A percentile compares a stretch with the other conserved stretches of the same genome.
These are phyloP conservation scores for Cyclotella atomus DNA, from an alignment of 108 stramenopile genomes.

Conservation along the genomic window DNA sequence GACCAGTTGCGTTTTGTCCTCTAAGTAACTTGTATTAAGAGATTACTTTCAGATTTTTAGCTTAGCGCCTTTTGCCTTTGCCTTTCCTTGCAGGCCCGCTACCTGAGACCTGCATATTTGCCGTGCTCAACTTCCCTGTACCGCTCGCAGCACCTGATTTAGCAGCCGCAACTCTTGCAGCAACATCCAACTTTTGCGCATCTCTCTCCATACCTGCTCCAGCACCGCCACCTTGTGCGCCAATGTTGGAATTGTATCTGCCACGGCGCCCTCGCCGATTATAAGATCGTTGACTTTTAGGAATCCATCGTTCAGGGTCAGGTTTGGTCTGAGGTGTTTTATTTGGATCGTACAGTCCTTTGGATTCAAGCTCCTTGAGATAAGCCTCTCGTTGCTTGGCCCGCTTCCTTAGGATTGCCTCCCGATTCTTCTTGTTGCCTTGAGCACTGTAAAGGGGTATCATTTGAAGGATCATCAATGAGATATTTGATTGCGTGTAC, in stretches of 20 bases:
- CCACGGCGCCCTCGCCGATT: slow-evolving; percentile 72
- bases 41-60: not conserved
- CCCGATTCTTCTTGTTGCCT: slow-evolving; percentile 54
- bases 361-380: slow-evolving; percentile 59
- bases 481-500: not conserved
- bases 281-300: slow-evolving; percentile 89
- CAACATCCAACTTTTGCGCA: slow-evolving; percentile 90
- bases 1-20: not conserved
- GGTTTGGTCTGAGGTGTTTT: slow-evolving; percentile 73
- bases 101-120: slow-evolving; percentile 57
- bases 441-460: slow-evolving; percentile 20
- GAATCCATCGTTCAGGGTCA: slow-evolving; percentile 97
- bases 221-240: slow-evolving; percentile 78
- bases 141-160: slow-evolving; percentile 18
- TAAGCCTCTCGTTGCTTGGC: slow-evolving; percentile 68
- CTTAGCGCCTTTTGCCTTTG: slow-evolving; percentile 38
- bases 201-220: slow-evolving; percentile 89
- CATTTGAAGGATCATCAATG: not conserved
- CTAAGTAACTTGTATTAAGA: not conserved
- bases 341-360: slow-evolving; percentile 80
- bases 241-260: slow-evolving; percentile 61
- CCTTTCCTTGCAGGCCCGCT: slow-evolving; percentile 36
- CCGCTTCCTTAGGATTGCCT: slow-evolving; percentile 70
- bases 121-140: slow-evolving; percentile 52
- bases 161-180: slow-evolving; percentile 78